phyloP scores from a whole-genome alignment of 2,329 filamentous ascomycete species.

The Cordyceps javanica region DNA sequence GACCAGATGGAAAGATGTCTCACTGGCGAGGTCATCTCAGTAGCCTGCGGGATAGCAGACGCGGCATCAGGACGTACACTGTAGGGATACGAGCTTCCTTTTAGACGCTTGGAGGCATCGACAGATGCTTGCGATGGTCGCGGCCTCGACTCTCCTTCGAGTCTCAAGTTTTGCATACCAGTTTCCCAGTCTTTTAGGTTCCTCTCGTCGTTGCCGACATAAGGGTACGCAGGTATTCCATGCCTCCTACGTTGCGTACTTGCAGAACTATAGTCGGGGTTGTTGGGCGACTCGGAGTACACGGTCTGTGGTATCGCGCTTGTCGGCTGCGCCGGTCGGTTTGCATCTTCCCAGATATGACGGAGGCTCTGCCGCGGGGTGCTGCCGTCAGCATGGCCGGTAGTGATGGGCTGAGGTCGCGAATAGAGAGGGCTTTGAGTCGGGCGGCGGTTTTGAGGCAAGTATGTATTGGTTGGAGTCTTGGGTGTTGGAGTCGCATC shows the following conservation, averaged over 20 bases:
- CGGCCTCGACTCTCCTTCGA: neutral
- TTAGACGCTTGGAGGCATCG: neutral
- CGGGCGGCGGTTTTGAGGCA: neutral
- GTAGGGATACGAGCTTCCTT: neutral
- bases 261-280: neutral
- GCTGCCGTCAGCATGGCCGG: neutral
- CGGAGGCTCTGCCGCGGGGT: neutral
- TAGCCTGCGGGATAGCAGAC: neutral
- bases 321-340: neutral
- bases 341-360: neutral
- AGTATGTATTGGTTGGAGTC: neutral
- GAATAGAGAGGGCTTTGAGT: neutral
- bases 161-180: neutral
- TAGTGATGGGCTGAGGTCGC: neutral
- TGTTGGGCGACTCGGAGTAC: neutral
- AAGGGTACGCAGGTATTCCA: neutral
- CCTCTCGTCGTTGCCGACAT: neutral
- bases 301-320: neutral
- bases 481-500: neutral
- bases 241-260: neutral
- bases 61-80: no score
- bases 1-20: neutral
- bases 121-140: neutral
- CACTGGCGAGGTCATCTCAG: neutral
- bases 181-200: neutral